A percentile compares a stretch with the other conserved stretches of the same genome.
phyloP scores from a whole-genome alignment of 2,329 filamentous ascomycete genomes.

The Rosellinia necatrix region DNA sequence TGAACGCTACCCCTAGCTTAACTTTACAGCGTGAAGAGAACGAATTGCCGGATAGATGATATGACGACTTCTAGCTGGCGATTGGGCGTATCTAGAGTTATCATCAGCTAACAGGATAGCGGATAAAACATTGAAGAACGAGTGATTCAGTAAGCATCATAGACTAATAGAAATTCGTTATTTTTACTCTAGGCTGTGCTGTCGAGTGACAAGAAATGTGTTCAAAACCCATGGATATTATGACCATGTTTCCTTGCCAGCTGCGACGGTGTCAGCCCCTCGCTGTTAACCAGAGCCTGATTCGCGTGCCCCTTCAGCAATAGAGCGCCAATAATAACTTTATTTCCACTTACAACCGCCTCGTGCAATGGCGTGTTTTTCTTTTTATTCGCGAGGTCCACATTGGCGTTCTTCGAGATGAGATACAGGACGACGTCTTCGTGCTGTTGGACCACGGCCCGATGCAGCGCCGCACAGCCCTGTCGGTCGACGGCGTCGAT shows the following conservation, averaged over 20 bases:
- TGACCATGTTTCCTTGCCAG: not conserved
- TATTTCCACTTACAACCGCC: not conserved
- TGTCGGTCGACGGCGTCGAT: slow-evolving; percentile 4
- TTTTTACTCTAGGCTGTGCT: no score
- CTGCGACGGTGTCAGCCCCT: slow-evolving; percentile 1
- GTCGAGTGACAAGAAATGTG: no score
- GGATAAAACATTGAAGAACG: no score
- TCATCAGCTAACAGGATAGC: no score
- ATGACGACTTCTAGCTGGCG: no score
- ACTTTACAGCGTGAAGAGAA: no score
- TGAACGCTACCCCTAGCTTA: no score
- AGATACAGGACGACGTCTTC: slow-evolving; percentile 1
- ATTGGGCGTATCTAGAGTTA: no score
- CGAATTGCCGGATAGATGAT: no score
- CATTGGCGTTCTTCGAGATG: slow-evolving; percentile 2
- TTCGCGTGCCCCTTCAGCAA: not conserved
- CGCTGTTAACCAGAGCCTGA: not conserved
- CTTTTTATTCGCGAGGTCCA: slow-evolving; percentile 1
- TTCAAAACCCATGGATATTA: not conserved
- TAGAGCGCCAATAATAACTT: slow-evolving; percentile 3
- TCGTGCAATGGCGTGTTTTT: slow-evolving; percentile 11
- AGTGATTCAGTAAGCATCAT: no score
- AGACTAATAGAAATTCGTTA: no score
- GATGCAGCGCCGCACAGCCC: slow-evolving; percentile 10
- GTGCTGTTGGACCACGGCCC: slow-evolving; percentile 6